Evolutionary conservation across 768 basidiomycete genomes (phyloP).

Genomic region (Suillus americanus): DNA sequence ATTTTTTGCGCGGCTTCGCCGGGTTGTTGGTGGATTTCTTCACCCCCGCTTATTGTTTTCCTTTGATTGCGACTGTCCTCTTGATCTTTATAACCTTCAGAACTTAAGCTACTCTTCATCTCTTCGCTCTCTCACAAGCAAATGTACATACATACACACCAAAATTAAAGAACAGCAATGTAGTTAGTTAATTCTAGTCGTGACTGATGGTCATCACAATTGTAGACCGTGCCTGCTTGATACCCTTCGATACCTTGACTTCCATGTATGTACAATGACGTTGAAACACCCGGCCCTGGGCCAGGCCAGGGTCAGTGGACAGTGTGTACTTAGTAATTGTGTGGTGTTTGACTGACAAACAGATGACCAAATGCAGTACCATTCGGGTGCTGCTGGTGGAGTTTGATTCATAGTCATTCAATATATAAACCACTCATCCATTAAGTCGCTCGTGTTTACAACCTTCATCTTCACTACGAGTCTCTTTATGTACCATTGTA

Average conservation of each 20-base stretch:
- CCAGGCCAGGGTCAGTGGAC: too few relatives aligned
- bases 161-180: conserved; percentile 44
- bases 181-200: conserved; percentile 48
- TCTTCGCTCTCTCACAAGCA: conserved; percentile 27
- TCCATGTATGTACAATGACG: not conserved
- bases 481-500: too few relatives aligned
- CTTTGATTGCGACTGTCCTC: conserved; percentile 28
- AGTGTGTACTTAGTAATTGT: too few relatives aligned
- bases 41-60: conserved; percentile 23
- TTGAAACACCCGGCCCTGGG: too few relatives aligned
- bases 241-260: conserved; percentile 2
- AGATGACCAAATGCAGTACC: too few relatives aligned
- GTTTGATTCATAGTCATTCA: not conserved
- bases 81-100: conserved; percentile 39
- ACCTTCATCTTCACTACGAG: too few relatives aligned
- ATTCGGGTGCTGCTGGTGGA: not conserved
- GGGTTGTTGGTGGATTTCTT: conserved; percentile 24
- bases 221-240: conserved; percentile 15
- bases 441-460: too few relatives aligned
- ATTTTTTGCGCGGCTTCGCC: conserved; percentile 15
- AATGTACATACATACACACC: conserved; percentile 43
- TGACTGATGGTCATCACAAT: conserved; percentile 19
- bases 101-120: conserved; percentile 14
- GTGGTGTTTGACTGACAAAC: too few relatives aligned
- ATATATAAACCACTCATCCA: not conserved